Conservation (phyloP, 148 eudicot species). For the Amaranthus cruentus region DNA sequence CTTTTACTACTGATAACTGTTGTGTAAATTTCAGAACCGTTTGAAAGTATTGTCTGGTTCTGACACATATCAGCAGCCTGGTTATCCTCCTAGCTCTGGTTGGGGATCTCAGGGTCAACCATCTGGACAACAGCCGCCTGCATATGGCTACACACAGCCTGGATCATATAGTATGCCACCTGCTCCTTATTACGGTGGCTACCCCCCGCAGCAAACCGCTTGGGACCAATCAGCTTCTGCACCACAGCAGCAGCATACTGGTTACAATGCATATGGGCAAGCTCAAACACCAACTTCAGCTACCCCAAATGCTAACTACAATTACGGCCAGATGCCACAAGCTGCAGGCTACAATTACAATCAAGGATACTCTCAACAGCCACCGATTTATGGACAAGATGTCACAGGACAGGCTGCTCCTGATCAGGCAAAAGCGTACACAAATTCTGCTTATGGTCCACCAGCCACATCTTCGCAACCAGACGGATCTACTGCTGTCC, state of each 20-base stretch:
- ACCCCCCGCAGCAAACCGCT: constrained; percentile 31
- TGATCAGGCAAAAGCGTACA: constrained; percentile 25
- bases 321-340: constrained; percentile 34
- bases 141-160: constrained; percentile 38
- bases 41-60: constrained; percentile 30
- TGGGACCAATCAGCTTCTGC: constrained; percentile 34
- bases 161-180: constrained; percentile 29
- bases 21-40: constrained; percentile 30
- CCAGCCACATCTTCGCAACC: constrained; percentile 21
- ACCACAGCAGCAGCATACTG: constrained; percentile 25
- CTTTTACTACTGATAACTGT: background rate
- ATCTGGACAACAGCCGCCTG: constrained; percentile 35
- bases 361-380: constrained; percentile 35
- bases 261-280: constrained; percentile 30
- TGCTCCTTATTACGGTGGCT: constrained; percentile 37
- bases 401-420: constrained; percentile 20
- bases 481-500: constrained; percentile 29
- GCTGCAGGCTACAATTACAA: constrained; percentile 31
- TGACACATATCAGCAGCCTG: constrained; percentile 27
- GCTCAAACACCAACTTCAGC: constrained; percentile 27
- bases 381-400: constrained; percentile 35
- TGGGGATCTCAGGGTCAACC: constrained; percentile 37
- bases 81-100: constrained; percentile 22
- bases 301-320: constrained; percentile 31
- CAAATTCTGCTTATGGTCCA: constrained; percentile 27